Evolutionary conservation across 2,329 filamentous ascomycete genomes (phyloP).

Genomic region (Phaeosphaeria sp.): DNA sequence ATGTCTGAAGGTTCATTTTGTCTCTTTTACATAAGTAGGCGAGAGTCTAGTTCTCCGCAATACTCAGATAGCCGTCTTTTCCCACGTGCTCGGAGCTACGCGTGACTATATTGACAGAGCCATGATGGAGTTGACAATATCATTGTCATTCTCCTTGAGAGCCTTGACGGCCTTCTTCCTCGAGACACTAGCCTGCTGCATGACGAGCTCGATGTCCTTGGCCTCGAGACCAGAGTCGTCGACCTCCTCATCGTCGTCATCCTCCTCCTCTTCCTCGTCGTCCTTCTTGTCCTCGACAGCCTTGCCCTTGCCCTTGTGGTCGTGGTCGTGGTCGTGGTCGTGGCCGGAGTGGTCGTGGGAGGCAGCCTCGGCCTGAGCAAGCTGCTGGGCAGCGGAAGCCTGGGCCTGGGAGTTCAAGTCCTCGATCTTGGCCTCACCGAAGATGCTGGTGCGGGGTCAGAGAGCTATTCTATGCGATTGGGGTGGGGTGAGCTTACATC

Average conservation of each 20-base stretch:
- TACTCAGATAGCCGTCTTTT: slow-evolving; percentile 20
- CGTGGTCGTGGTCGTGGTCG: slow-evolving; percentile 71
- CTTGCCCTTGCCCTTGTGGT: slow-evolving; percentile 72
- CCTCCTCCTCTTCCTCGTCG: slow-evolving; percentile 69
- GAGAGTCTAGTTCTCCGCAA: slow-evolving; percentile 17
- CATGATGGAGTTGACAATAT: slow-evolving; percentile 99
- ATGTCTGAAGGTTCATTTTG: slow-evolving; percentile 31
- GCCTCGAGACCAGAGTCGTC: slow-evolving; percentile 94
- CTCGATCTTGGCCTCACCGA: slow-evolving; percentile 99
- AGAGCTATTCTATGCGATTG: slow-evolving; percentile 14
- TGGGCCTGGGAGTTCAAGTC: slow-evolving; percentile 98
- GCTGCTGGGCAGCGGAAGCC: slow-evolving; percentile 93
- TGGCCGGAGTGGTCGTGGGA: slow-evolving; percentile 75
- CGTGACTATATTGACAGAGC: slow-evolving; percentile 68
- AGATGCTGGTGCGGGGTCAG: slow-evolving; percentile 72
- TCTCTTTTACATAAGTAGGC: slow-evolving; percentile 33
- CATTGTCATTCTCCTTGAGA: slow-evolving; percentile 98
- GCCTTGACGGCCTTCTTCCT: slow-evolving; percentile 99
- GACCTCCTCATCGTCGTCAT: slow-evolving; percentile 94
- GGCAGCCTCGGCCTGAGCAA: slow-evolving; percentile 74
- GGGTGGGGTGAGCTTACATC: slow-evolving; percentile 74
- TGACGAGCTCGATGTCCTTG: slow-evolving; percentile 99
- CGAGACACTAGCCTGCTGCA: slow-evolving; percentile 96
- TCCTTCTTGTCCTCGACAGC: slow-evolving; percentile 65
- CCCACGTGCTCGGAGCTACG: slow-evolving; percentile 15